phyloP scores from a whole-genome alignment of 2,329 filamentous ascomycete species.

The Didymella pomorum region DNA sequence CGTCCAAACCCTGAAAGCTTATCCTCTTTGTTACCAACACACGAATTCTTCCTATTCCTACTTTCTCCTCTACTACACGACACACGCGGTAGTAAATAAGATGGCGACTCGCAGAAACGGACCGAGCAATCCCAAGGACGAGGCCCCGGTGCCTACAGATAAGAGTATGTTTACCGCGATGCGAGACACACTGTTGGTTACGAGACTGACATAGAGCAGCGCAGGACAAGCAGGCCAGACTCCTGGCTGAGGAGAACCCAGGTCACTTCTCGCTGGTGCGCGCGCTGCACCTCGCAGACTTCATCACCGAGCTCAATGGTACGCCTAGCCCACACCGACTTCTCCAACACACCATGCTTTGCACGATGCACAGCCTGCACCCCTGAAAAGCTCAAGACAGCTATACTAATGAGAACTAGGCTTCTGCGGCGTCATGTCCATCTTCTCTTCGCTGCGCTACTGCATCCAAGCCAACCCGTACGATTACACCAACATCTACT shows the following conservation, averaged over 20 bases:
- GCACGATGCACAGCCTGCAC: neutral
- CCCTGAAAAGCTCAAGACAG: no score
- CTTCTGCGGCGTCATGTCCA: conserved; percentile 91
- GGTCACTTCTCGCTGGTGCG: conserved; percentile 73
- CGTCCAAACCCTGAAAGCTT: conserved; percentile 14
- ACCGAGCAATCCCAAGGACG: conserved; percentile 41
- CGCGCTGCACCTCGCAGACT: conserved; percentile 78
- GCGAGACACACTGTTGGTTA: neutral
- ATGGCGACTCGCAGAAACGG: conserved; percentile 23
- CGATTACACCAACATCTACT: conserved; percentile 75
- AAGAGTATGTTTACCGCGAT: conserved; percentile 15
- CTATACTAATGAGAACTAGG: conserved; percentile 56
- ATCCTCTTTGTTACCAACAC: conserved; percentile 4
- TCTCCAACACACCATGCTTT: neutral
- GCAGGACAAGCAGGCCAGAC: conserved; percentile 77
- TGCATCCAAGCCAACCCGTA: conserved; percentile 74
- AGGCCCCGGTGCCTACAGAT: conserved; percentile 14
- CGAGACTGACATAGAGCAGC: conserved; percentile 53
- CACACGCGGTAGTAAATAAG: neutral
- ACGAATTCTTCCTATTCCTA: neutral
- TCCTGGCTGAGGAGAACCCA: conserved; percentile 69
- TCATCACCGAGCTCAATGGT: conserved; percentile 84
- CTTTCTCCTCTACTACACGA: neutral
- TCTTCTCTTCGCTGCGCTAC: conserved; percentile 95
- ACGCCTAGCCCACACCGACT: conserved; percentile 17